These are phyloP conservation scores for Leptographium galeiforme DNA, from an alignment of 2,329 filamentous ascomycete species.

Conservation along the genomic window DNA sequence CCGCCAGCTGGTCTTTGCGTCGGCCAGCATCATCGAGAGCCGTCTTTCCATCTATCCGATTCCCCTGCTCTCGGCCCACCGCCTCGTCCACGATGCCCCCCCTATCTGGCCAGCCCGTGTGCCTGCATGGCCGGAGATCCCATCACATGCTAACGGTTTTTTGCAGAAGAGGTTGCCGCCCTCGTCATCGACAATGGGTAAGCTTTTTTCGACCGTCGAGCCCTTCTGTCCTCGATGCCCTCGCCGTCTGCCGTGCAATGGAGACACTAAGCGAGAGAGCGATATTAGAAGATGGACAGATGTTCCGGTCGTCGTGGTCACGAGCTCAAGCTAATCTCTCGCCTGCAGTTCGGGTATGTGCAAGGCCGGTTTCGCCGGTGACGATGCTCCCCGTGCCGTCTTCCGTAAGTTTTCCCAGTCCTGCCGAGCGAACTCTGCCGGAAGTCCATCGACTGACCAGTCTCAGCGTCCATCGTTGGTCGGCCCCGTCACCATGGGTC, in stretches of 20 bases:
- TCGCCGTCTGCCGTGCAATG: too few relatives aligned
- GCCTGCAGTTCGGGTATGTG: conserved; percentile 93
- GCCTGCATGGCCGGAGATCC: background rate
- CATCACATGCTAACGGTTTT: conserved; percentile 10
- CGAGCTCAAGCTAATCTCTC: conserved; percentile 23
- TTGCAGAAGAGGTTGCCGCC: conserved; percentile 96
- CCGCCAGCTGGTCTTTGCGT: background rate
- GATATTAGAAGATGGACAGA: too few relatives aligned
- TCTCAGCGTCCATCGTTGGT: conserved; percentile 91
- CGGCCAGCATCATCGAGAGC: background rate
- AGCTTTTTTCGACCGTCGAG: conserved; percentile 29
- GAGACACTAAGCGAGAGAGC: too few relatives aligned
- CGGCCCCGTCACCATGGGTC: conserved; percentile 99
- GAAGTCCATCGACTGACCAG: conserved; percentile 10
- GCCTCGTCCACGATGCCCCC: background rate
- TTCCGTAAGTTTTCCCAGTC: conserved; percentile 73
- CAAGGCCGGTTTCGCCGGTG: conserved; percentile 99
- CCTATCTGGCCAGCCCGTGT: background rate
- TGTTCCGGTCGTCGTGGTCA: background rate
- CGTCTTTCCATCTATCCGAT: background rate
- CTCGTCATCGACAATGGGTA: conserved; percentile 99
- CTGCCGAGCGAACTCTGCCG: conserved; percentile 12
- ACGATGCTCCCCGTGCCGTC: conserved; percentile 98
- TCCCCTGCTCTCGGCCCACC: background rate
- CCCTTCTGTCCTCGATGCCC: background rate